Conservation (phyloP, 108 stramenopile species). For the Aurantiochytrium sp. region DNA sequence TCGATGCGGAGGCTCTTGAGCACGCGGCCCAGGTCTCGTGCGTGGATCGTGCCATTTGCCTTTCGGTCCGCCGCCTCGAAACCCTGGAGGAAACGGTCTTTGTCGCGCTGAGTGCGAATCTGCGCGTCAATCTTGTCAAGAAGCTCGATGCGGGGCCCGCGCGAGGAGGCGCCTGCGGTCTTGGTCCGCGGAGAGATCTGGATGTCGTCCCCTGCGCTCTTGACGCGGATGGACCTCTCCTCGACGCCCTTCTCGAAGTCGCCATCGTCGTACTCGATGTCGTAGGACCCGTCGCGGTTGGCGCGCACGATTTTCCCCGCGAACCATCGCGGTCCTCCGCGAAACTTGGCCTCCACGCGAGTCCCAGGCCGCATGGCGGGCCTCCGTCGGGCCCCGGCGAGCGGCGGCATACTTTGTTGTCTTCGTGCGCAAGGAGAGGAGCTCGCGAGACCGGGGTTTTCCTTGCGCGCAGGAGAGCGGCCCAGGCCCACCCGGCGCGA, state of each 20-base stretch:
- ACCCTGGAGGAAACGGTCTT: not conserved
- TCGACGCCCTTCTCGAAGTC: slow-evolving; percentile 22
- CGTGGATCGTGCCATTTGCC: not conserved
- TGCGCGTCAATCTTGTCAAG: not conserved
- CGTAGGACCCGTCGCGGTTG: slow-evolving; percentile 41
- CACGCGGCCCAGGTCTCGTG: not conserved
- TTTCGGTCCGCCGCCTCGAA: not conserved
- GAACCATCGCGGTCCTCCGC: slow-evolving; percentile 37
- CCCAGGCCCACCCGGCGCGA: too few relatives aligned
- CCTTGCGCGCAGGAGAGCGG: too few relatives aligned
- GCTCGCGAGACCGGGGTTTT: too few relatives aligned
- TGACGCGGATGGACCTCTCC: not conserved
- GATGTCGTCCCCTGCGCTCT: not conserved
- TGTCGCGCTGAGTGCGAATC: not conserved
- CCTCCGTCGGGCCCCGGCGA: too few relatives aligned
- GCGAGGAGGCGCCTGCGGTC: not conserved
- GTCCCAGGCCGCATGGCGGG: slow-evolving; percentile 17
- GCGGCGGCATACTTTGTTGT: too few relatives aligned
- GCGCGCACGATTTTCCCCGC: slow-evolving; percentile 33
- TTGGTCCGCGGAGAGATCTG: not conserved
- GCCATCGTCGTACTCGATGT: slow-evolving; percentile 49
- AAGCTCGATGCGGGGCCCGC: not conserved
- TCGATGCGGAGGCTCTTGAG: not conserved
- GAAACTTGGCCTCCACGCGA: slow-evolving; percentile 39
- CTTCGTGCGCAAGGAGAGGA: too few relatives aligned